Conservation (phyloP, 305 asterid species). For the Fraxinus latifolia region DNA sequence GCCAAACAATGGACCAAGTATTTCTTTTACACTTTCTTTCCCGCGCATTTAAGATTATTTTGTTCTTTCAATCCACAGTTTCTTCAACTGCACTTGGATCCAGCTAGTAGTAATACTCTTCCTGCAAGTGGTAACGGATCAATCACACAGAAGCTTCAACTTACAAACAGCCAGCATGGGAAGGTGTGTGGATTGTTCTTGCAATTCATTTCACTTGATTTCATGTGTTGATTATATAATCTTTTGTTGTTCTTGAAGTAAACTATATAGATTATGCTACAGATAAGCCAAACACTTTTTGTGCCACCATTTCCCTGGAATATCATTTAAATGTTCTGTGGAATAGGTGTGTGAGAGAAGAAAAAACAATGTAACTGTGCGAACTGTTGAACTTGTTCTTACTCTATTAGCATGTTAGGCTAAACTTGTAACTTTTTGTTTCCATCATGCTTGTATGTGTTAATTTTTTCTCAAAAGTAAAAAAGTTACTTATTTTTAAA, state of each 20-base stretch:
- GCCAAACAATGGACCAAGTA: background rate
- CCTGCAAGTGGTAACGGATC: constrained; percentile 65
- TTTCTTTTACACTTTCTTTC: background rate
- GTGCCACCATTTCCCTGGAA: background rate
- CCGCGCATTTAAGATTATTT: background rate
- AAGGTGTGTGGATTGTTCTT: constrained; percentile 52
- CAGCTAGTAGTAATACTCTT: constrained; percentile 82
- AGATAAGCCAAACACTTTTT: background rate
- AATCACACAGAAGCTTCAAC: constrained; percentile 67
- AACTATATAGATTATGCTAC: background rate
- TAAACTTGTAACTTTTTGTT: background rate
- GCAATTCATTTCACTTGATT: background rate
- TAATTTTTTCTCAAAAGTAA: background rate
- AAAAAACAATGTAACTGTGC: background rate
- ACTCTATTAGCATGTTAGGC: background rate
- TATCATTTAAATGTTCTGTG: background rate
- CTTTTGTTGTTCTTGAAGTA: background rate
- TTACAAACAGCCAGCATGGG: constrained; percentile 85
- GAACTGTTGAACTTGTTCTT: background rate
- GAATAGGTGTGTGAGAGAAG: background rate
- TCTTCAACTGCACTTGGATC: constrained; percentile 93
- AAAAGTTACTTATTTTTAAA: background rate
- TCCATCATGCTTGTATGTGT: background rate
- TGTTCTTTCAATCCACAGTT: constrained; percentile 45
- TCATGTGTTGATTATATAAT: background rate